phyloP scores from a whole-genome alignment of 805 yeast species.

The Saccharomycopsis schoenii region DNA sequence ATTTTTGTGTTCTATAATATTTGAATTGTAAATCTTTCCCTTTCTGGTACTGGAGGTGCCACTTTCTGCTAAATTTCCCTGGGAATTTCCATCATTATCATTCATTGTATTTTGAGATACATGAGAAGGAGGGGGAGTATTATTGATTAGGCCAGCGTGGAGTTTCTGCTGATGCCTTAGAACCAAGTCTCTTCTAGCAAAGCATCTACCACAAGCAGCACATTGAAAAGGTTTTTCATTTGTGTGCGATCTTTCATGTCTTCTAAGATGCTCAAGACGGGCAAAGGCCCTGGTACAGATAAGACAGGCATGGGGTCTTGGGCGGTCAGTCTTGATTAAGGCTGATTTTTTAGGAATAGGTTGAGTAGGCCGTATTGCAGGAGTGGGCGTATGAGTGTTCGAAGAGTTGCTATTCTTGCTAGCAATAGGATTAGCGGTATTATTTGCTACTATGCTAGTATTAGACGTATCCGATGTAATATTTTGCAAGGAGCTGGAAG shows the following conservation, averaged over 20 bases:
- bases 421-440: neutral
- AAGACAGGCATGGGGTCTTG: conserved; percentile 84
- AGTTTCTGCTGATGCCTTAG: conserved; percentile 91
- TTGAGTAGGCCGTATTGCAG: conserved; percentile 24
- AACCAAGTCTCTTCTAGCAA: conserved; percentile 82
- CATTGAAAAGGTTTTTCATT: conserved; percentile 95
- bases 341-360: conserved; percentile 85
- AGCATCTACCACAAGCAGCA: conserved; percentile 91
- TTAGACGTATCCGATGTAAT: neutral
- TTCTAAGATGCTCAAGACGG: conserved; percentile 82
- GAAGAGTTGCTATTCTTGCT: neutral
- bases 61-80: neutral
- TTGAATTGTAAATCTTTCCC: conserved; percentile 10
- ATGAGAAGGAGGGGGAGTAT: conserved; percentile 19
- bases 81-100: conserved; percentile 17
- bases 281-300: conserved; percentile 95
- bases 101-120: conserved; percentile 33
- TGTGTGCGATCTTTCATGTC: conserved; percentile 92
- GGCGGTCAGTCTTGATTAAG: conserved; percentile 80
- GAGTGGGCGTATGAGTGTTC: neutral
- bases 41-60: neutral
- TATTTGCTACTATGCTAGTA: neutral
- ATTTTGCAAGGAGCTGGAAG: neutral
- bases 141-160: conserved; percentile 46
- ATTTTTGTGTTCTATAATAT: conserved; percentile 18